Conservation (phyloP, 768 basidiomycete species). For the Russula compacta region DNA sequence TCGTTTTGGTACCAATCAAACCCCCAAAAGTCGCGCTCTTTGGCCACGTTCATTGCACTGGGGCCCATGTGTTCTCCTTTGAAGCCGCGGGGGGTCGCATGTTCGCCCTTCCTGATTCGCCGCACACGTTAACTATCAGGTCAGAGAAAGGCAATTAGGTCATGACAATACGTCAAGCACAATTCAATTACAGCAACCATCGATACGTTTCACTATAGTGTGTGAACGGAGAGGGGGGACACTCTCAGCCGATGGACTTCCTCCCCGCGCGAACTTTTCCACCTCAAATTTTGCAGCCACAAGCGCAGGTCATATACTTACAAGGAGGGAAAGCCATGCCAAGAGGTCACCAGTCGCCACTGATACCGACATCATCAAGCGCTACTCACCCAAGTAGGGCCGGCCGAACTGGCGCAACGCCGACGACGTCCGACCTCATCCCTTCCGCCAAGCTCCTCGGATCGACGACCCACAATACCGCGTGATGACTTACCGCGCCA, state of each 20-base stretch:
- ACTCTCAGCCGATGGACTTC: neutral
- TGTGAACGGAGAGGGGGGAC: neutral
- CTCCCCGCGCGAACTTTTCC: neutral
- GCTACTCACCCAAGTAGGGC: too few relatives aligned
- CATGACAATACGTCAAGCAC: neutral
- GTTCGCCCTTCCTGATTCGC: neutral
- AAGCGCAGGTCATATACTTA: neutral
- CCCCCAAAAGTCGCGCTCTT: neutral
- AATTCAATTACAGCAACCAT: neutral
- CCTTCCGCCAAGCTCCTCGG: constrained; percentile 72
- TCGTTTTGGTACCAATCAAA: neutral
- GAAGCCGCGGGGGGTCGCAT: neutral
- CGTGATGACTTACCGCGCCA: constrained; percentile 20
- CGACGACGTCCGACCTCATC: constrained; percentile 30
- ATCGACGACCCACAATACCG: constrained; percentile 64
- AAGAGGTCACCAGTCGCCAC: too few relatives aligned
- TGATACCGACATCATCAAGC: too few relatives aligned
- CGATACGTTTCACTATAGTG: neutral
- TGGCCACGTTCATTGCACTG: neutral
- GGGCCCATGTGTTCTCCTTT: neutral
- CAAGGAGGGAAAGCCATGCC: neutral
- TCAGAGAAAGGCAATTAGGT: neutral
- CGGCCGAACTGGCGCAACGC: neutral
- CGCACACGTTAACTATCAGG: neutral
- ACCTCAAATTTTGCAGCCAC: neutral